Conservation (phyloP, 768 basidiomycete genomes). For the Tulasnella sp. region DNA sequence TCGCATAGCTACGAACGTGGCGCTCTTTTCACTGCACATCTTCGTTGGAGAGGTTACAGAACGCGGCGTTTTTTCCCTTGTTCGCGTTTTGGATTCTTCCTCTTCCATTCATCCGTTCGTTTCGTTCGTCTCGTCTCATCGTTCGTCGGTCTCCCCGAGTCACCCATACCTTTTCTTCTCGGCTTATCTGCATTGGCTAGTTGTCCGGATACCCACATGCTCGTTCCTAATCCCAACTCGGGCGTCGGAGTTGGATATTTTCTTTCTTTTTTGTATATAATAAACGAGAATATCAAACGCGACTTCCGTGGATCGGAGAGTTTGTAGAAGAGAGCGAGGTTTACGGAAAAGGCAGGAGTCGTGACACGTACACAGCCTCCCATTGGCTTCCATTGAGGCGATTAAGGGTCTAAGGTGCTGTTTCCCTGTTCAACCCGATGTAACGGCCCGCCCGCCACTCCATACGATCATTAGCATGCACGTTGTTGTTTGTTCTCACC, state of each 20-base stretch:
- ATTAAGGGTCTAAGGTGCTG: neutral
- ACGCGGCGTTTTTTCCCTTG: neutral
- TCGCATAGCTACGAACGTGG: conserved; percentile 4
- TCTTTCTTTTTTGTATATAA: neutral
- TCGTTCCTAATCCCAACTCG: neutral
- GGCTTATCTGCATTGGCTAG: neutral
- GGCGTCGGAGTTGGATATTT: neutral
- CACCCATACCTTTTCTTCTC: neutral
- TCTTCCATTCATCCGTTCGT: neutral
- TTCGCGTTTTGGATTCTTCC: neutral
- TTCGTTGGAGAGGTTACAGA: neutral
- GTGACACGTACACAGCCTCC: conserved; percentile 1
- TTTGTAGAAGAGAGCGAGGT: neutral
- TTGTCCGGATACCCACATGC: neutral
- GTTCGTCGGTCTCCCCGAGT: neutral
- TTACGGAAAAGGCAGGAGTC: neutral
- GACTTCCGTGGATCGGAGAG: neutral
- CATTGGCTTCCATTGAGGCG: neutral
- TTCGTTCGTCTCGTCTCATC: neutral
- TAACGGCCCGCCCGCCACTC: neutral
- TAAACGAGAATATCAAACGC: neutral
- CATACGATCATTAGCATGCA: neutral
- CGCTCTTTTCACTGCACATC: neutral
- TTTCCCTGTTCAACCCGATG: neutral
- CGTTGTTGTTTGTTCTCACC: neutral